phyloP scores from a whole-genome alignment of 306 rosid species.

The Sophora flavescens region DNA sequence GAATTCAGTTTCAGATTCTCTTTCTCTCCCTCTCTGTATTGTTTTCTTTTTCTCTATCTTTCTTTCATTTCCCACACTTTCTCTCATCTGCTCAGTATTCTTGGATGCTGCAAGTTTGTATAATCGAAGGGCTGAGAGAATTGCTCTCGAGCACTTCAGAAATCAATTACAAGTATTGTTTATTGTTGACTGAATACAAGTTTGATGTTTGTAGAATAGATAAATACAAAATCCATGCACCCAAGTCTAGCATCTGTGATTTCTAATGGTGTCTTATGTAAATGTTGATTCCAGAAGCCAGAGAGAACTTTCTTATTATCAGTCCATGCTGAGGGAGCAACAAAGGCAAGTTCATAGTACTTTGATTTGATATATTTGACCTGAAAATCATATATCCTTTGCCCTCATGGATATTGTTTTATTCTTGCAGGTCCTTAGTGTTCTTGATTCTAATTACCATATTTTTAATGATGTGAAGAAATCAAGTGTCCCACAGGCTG shows the following conservation, averaged over 20 bases:
- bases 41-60: not conserved
- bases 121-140: too few relatives aligned
- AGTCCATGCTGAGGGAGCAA: slow-evolving; percentile 95
- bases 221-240: not conserved
- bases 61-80: not conserved
- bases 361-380: slow-evolving; percentile 33
- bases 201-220: slow-evolving; percentile 4
- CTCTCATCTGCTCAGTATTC: too few relatives aligned
- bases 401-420: slow-evolving; percentile 17
- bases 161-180: not conserved
- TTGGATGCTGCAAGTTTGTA: too few relatives aligned
- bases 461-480: slow-evolving; percentile 57
- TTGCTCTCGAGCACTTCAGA: not conserved
- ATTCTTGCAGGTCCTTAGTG: slow-evolving; percentile 72
- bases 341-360: slow-evolving; percentile 68
- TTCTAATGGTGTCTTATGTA: slow-evolving; percentile 44
- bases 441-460: slow-evolving; percentile 85
- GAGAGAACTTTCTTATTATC: slow-evolving; percentile 82
- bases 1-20: not conserved
- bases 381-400: not conserved
- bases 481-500: slow-evolving; percentile 48
- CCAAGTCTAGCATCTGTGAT: slow-evolving; percentile 17
- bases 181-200: not conserved
- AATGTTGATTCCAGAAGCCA: slow-evolving; percentile 71
- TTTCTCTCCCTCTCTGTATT: not conserved